Conservation (phyloP, 345 rosid genomes). For the Dovyalis caffra region DNA sequence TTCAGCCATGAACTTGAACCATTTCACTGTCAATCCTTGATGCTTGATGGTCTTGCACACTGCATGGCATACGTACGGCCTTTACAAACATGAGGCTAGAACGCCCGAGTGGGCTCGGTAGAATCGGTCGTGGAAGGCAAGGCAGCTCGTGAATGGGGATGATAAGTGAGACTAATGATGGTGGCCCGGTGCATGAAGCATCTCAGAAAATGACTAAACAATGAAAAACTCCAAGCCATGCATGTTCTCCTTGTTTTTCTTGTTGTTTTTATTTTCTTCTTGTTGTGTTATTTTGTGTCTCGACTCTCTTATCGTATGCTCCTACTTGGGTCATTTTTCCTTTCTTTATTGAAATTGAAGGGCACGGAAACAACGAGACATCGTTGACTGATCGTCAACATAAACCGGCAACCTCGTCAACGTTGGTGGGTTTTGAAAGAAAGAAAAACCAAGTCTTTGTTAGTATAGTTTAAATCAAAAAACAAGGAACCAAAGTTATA, state of each 20-base stretch:
- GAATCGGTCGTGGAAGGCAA: not conserved
- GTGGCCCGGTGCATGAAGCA: slow-evolving; percentile 26
- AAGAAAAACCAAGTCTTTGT: not conserved
- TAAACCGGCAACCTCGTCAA: slow-evolving; percentile 33
- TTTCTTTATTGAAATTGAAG: slow-evolving; percentile 3
- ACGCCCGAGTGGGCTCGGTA: not conserved
- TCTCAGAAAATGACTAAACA: slow-evolving; percentile 42
- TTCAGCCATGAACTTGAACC: slow-evolving; percentile 48
- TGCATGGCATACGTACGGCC: no score
- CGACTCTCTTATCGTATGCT: slow-evolving; percentile 14
- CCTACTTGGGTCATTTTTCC: not conserved
- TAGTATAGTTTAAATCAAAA: no score
- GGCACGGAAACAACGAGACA: slow-evolving; percentile 30
- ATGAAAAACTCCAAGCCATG: slow-evolving; percentile 39
- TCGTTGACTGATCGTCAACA: slow-evolving; percentile 44
- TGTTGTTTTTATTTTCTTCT: slow-evolving; percentile 20
- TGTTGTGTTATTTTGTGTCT: slow-evolving; percentile 28
- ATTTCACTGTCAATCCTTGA: slow-evolving; percentile 37
- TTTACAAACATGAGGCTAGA: not conserved
- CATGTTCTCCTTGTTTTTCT: slow-evolving; percentile 42
- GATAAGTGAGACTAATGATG: not conserved
- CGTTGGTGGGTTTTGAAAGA: slow-evolving; percentile 22
- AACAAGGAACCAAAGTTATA: no score
- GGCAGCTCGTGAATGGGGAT: slow-evolving; percentile 25
- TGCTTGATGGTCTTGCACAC: not conserved